phyloP scores from a whole-genome alignment of 2,329 filamentous ascomycete genomes.

The Penicillium sp. region DNA sequence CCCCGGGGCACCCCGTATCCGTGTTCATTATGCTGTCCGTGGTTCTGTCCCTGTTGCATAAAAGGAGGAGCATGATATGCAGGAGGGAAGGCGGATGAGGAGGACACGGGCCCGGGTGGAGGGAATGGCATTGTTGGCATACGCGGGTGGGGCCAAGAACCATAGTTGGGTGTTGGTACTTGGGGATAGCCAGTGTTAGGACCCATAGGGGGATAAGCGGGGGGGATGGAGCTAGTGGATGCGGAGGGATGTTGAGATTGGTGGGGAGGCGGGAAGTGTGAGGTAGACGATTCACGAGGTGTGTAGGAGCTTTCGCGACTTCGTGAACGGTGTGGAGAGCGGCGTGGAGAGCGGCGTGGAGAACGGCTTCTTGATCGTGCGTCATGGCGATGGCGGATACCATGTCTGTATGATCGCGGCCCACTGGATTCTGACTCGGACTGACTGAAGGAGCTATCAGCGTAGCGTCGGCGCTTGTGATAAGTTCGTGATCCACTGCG shows the following conservation, averaged over 20 bases:
- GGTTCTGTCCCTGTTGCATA: slow-evolving; percentile 15
- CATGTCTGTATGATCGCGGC: slow-evolving; percentile 26
- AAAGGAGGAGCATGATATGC: slow-evolving; percentile 23
- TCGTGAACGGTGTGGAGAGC: slow-evolving; percentile 16
- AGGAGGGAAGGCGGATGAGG: slow-evolving; percentile 26
- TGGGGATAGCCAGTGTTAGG: slow-evolving; percentile 23
- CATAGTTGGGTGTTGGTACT: slow-evolving; percentile 35
- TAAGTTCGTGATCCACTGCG: slow-evolving; percentile 47
- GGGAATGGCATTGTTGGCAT: slow-evolving; percentile 24
- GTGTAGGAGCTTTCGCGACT: slow-evolving; percentile 35
- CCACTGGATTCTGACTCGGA: slow-evolving; percentile 33
- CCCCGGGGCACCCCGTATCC: slow-evolving; percentile 27
- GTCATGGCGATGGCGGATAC: slow-evolving; percentile 15
- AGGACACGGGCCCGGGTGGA: slow-evolving; percentile 16
- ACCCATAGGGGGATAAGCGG: slow-evolving; percentile 8
- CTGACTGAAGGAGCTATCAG: slow-evolving; percentile 34
- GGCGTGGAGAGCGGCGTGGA: slow-evolving; percentile 6
- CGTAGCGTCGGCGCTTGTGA: slow-evolving; percentile 41
- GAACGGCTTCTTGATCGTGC: slow-evolving; percentile 29
- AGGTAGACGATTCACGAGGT: slow-evolving; percentile 26
- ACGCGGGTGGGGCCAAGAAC: slow-evolving; percentile 33
- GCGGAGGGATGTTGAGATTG: slow-evolving; percentile 19
- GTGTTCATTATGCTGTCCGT: slow-evolving; percentile 13
- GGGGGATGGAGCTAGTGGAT: slow-evolving; percentile 16
- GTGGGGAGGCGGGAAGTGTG: slow-evolving; percentile 24